phyloP scores from a whole-genome alignment of 2,329 filamentous ascomycete genomes.

The Colletotrichum cordylinicola region DNA sequence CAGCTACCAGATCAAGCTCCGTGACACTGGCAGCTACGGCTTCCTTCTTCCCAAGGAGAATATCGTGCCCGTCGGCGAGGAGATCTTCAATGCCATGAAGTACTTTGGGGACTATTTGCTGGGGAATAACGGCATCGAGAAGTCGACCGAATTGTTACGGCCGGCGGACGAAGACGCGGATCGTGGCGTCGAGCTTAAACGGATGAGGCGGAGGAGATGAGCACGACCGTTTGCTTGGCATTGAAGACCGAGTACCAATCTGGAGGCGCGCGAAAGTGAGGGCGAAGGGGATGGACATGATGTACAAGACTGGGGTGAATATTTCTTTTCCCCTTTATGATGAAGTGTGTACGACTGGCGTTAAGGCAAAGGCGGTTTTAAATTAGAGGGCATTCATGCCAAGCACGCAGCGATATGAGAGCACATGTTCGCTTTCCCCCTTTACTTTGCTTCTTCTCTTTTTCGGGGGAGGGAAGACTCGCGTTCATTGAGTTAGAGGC shows the following conservation, averaged over 20 bases:
- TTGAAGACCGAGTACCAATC: not conserved
- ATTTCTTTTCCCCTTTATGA: not conserved
- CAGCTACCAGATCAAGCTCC: slow-evolving; percentile 91
- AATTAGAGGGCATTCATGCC: not conserved
- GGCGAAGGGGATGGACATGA: not conserved
- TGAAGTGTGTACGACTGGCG: not conserved
- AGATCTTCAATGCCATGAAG: slow-evolving; percentile 82
- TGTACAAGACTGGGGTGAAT: not conserved
- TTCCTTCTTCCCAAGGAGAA: slow-evolving; percentile 87
- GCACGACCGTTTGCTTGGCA: not conserved
- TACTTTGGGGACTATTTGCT: slow-evolving; percentile 84
- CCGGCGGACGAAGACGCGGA: not conserved
- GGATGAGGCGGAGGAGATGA: slow-evolving; percentile 32
- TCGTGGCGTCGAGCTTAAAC: slow-evolving; percentile 33
- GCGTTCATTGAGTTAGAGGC: not conserved
- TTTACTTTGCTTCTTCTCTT: not conserved
- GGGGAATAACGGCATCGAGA: slow-evolving; percentile 71
- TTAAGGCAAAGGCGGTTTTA: not conserved
- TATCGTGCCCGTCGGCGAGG: slow-evolving; percentile 88
- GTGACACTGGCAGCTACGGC: slow-evolving; percentile 93
- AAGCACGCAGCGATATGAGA: not conserved
- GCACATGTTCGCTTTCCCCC: not conserved
- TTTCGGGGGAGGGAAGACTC: not conserved
- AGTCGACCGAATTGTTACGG: not conserved
- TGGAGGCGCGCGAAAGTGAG: not conserved